These are phyloP conservation scores for Cicer cuneatum DNA, from an alignment of 306 rosid species.

Conservation along the genomic window DNA sequence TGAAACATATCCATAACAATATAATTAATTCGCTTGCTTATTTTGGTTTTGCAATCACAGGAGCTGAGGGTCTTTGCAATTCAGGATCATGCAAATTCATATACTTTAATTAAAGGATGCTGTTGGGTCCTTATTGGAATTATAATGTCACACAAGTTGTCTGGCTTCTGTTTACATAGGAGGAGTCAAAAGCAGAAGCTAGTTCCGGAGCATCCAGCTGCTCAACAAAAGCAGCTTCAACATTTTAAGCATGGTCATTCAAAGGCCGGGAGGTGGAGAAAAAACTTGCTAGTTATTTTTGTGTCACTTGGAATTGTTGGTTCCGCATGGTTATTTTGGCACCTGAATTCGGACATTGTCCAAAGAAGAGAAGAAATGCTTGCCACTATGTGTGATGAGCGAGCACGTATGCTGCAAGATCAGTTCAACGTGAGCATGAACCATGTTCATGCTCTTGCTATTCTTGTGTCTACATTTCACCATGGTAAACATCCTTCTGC, in stretches of 20 bases:
- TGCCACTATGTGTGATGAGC: slow-evolving; percentile 93
- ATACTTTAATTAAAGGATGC: slow-evolving; percentile 49
- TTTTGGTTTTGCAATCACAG: slow-evolving; percentile 51
- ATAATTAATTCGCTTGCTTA: slow-evolving; percentile 36
- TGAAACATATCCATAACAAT: slow-evolving; percentile 30
- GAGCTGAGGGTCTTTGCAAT: slow-evolving; percentile 43
- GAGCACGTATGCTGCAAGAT: slow-evolving; percentile 97
- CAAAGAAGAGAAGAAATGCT: slow-evolving; percentile 80
- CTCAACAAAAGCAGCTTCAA: slow-evolving; percentile 52
- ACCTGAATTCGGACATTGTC: slow-evolving; percentile 54
- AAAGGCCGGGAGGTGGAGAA: slow-evolving; percentile 79
- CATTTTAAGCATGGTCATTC: slow-evolving; percentile 51
- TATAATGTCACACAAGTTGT: slow-evolving; percentile 54
- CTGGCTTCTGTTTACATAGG: slow-evolving; percentile 53
- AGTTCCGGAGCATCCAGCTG: slow-evolving; percentile 44
- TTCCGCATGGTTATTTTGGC: slow-evolving; percentile 73
- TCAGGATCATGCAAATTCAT: slow-evolving; percentile 43
- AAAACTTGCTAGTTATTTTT: slow-evolving; percentile 59
- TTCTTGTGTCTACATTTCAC: slow-evolving; percentile 95
- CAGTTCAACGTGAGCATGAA: slow-evolving; percentile 96
- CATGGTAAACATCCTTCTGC: slow-evolving; percentile 90
- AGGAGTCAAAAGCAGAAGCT: slow-evolving; percentile 52
- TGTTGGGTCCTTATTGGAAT: slow-evolving; percentile 67
- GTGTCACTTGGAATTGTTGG: slow-evolving; percentile 55
- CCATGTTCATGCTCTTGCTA: slow-evolving; percentile 93